Conservation (phyloP, 164 flowering plant species). For the Annona squamosa region DNA sequence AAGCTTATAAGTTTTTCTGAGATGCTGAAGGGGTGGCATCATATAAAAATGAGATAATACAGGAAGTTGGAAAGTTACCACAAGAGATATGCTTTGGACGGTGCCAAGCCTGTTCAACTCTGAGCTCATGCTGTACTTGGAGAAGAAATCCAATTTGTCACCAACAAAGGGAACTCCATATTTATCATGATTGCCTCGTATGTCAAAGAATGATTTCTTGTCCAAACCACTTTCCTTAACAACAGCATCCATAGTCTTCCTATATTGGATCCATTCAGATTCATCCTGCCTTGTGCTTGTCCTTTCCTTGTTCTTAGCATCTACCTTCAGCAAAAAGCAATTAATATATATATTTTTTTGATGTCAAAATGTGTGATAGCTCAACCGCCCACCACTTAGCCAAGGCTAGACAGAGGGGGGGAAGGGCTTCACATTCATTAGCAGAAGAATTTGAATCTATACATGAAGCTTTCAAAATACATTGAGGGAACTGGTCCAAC, state of each 20-base stretch:
- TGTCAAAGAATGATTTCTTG: constrained; percentile 14
- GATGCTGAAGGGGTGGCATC: no score
- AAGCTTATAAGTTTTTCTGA: no score
- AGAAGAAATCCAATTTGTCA: constrained; percentile 18
- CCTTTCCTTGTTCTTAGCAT: constrained; percentile 19
- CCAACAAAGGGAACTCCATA: constrained; percentile 21
- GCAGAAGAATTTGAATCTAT: no score
- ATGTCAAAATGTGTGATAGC: no score
- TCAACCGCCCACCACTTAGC: no score
- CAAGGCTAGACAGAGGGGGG: no score
- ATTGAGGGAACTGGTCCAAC: no score
- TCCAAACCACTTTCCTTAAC: constrained; percentile 13
- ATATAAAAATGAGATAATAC: neutral
- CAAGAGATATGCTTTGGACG: constrained; percentile 15
- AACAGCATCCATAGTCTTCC: constrained; percentile 14
- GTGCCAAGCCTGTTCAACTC: constrained; percentile 15
- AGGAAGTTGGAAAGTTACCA: constrained; percentile 7
- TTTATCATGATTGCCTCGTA: constrained; percentile 20
- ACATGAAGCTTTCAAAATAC: no score
- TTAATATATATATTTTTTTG: neutral
- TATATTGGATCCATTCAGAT: constrained; percentile 18
- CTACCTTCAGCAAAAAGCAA: constrained; percentile 3
- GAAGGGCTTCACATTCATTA: no score
- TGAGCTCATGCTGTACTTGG: constrained; percentile 17
- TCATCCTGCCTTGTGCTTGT: constrained; percentile 17